These are phyloP conservation scores for Colletotrichum shisoi DNA, from an alignment of 2,329 filamentous ascomycete species.

Conservation along the genomic window DNA sequence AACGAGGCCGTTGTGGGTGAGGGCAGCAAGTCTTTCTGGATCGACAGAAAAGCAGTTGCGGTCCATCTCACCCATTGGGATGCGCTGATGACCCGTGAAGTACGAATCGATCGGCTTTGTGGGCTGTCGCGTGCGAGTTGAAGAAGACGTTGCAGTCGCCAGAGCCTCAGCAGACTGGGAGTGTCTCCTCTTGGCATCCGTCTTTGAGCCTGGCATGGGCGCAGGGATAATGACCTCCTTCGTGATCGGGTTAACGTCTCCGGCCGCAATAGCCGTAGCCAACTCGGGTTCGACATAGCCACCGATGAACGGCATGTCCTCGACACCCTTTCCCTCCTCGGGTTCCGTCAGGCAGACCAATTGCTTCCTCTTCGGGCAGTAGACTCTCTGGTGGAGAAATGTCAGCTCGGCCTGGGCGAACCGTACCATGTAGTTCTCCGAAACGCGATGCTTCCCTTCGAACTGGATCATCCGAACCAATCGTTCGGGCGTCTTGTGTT, in stretches of 20 bases:
- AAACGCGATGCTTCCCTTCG: slow-evolving; percentile 83
- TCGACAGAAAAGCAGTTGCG: slow-evolving; percentile 67
- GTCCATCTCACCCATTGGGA: slow-evolving; percentile 70
- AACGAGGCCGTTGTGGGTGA: slow-evolving; percentile 59
- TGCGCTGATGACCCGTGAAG: slow-evolving; percentile 60
- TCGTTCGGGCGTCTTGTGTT: slow-evolving; percentile 86
- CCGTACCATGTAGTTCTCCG: slow-evolving; percentile 78
- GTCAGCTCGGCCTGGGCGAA: slow-evolving; percentile 91
- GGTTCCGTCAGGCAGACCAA: slow-evolving; percentile 79
- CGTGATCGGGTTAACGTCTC: slow-evolving; percentile 88
- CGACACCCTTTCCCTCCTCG: slow-evolving; percentile 67
- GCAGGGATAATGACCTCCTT: slow-evolving; percentile 69
- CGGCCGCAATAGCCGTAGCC: slow-evolving; percentile 77
- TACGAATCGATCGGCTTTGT: slow-evolving; percentile 64
- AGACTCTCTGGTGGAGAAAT: slow-evolving; percentile 94
- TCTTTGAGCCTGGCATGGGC: slow-evolving; percentile 54
- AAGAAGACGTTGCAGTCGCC: slow-evolving; percentile 38
- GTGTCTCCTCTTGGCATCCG: slow-evolving; percentile 53
- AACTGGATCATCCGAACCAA: slow-evolving; percentile 85
- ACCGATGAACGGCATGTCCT: slow-evolving; percentile 84
- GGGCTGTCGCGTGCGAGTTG: slow-evolving; percentile 43
- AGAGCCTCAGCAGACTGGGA: slow-evolving; percentile 46
- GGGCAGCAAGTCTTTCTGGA: slow-evolving; percentile 55
- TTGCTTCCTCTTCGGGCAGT: slow-evolving; percentile 75
- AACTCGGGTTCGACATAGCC: slow-evolving; percentile 71